Conservation (phyloP, 768 basidiomycete genomes). For the Leccinum ochraceum region DNA sequence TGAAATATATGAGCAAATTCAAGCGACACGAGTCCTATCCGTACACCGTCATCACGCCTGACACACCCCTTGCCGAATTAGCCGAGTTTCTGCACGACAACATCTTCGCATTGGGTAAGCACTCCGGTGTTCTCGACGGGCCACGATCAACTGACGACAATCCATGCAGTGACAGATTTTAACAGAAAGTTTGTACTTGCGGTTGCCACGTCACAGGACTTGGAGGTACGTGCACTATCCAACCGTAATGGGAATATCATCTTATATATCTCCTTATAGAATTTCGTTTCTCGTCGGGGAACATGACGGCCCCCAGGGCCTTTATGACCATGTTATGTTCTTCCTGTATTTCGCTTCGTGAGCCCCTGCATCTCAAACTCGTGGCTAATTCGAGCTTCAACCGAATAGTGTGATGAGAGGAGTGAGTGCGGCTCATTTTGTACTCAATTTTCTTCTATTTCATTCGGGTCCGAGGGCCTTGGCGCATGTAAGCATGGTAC, state of each 20-base stretch:
- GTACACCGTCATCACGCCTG: slow-evolving; percentile 80
- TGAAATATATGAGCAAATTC: slow-evolving; percentile 72
- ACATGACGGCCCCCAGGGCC: slow-evolving; percentile 11
- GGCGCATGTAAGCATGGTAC: neutral
- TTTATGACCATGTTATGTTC: neutral
- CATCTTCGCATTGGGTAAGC: slow-evolving; percentile 73
- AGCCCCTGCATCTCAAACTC: neutral
- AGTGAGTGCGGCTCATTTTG: neutral
- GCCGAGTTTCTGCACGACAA: slow-evolving; percentile 74
- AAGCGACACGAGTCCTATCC: slow-evolving; percentile 61
- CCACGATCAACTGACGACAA: slow-evolving; percentile 1
- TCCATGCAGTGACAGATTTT: slow-evolving; percentile 71
- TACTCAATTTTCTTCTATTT: neutral
- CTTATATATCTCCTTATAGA: slow-evolving; percentile 18
- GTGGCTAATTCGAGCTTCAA: neutral
- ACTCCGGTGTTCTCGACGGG: neutral
- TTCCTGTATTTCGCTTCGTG: neutral
- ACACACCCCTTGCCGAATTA: slow-evolving; percentile 76
- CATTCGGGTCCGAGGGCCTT: neutral
- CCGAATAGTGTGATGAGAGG: neutral
- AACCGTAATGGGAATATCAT: neutral
- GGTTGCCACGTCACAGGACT: slow-evolving; percentile 75
- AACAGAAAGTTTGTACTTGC: slow-evolving; percentile 81
- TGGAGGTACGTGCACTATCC: slow-evolving; percentile 41
- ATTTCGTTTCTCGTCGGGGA: slow-evolving; percentile 33